Base-by-base conservation (phyloP, 805 yeast genomes). In the Maudiozyma saulgeensis region DNA sequence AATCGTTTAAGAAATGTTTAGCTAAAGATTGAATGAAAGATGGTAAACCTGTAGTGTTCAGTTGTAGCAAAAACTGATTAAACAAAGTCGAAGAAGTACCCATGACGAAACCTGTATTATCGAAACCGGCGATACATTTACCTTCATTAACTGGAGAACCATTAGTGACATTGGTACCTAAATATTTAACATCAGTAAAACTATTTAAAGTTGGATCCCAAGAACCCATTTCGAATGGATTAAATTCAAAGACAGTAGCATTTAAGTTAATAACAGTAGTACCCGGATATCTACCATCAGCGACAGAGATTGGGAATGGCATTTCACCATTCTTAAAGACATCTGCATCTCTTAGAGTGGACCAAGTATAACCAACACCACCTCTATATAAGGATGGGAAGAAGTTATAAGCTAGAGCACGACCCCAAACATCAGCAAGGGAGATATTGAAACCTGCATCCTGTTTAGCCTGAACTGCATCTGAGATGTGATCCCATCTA, bases 61-160 rank as follows among this genome's bases (percentile, higher is more conserved):
- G 64, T 54, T 75, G 74, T 43, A 83, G 65, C 18, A 86, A 60
- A 46, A 82, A 71, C 62, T 80, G 81, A 62, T 85, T 87, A 72
- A 88, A 88, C 44, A 88, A 67, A 1, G 91, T 74, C 2, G 95
- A 84, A 1, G 96, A 86, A 6, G 96, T 82, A 38, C 95, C 96
- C 68, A 87, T 70, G 32, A 86, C 68, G 60, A 79, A 89, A 6
- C 96, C 95, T 7, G 86, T 82, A 57, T 87, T 87, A 65, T 89
- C 96, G 51, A 76, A 82, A 2, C 91, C 90, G 2, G 69, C 76
- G 50, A 78, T 67, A 67, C 96, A 89, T 11, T 63, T 60, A 13
- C 68, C 67, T 40, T 66, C 65, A 16, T 63, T 57, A 5, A 59
- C 58, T 9, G 87, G 82, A 19, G 61, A 53, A 40, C 96, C 96